A percentile compares a stretch with the other conserved stretches of the same genome.
Conservation (phyloP, 129 eudicot genomes). For the Helichrysum umbraculigerum region DNA sequence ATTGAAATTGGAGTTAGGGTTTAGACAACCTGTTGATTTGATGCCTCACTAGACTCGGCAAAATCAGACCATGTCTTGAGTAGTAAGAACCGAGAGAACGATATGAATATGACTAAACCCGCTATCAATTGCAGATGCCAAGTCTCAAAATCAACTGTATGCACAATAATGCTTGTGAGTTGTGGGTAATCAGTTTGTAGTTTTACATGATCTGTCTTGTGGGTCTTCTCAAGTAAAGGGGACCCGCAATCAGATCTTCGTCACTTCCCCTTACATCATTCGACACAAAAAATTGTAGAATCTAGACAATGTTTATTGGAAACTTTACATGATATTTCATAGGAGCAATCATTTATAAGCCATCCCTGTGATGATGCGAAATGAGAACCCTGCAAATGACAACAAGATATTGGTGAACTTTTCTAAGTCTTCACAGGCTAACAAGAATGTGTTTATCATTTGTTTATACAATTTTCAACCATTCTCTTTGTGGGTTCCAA, state of each 20-base stretch:
- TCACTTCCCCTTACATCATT: neutral
- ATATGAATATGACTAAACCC: constrained; percentile 71
- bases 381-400: constrained; percentile 70
- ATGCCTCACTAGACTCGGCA: constrained; percentile 90
- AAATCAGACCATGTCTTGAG: constrained; percentile 86
- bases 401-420: neutral
- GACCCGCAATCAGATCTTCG: constrained; percentile 15
- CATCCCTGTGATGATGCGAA: constrained; percentile 72
- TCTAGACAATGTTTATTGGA: neutral
- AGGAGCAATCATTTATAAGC: constrained; percentile 66
- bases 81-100: constrained; percentile 65
- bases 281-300: neutral
- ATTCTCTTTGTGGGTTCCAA: constrained; percentile 3
- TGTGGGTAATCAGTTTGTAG: constrained; percentile 14
- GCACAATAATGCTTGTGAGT: constrained; percentile 4
- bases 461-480: neutral
- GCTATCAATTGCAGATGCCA: constrained; percentile 79
- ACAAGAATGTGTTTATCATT: neutral
- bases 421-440: neutral
- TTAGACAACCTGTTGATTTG: constrained; percentile 74
- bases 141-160: constrained; percentile 68
- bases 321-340: constrained; percentile 60
- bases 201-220: neutral
- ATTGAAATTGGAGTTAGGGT: neutral
- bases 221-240: constrained; percentile 15